Percentiles rank a stretch among this genome's conserved stretches.
Evolutionary conservation across 2,329 filamentous ascomycete species (phyloP).

Genomic region (Clarireedia sp.): DNA sequence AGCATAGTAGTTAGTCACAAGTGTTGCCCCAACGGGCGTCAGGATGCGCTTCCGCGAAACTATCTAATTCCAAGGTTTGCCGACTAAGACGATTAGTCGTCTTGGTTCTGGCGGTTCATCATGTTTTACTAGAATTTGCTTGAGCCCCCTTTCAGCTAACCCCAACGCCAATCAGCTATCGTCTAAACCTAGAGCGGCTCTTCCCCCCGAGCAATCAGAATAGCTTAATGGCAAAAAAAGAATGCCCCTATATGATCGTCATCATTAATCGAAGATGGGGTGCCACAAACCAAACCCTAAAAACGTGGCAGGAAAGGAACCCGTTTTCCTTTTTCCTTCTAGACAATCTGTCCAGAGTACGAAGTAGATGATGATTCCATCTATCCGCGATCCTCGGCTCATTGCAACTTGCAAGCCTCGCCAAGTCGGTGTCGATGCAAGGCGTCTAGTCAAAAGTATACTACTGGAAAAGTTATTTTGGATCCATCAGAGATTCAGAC

Average conservation of each 20-base stretch:
- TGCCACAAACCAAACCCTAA: neutral
- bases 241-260: constrained; percentile 4
- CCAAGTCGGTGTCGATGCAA: too few species aligned
- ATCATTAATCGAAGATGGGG: constrained; percentile 3
- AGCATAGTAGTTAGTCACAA: neutral
- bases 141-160: constrained; percentile 3
- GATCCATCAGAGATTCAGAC: too few species aligned
- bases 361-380: neutral
- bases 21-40: neutral
- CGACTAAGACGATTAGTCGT: neutral
- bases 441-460: too few species aligned
- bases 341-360: neutral
- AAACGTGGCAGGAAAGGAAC: constrained; percentile 3
- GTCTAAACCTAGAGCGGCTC: too few species aligned
- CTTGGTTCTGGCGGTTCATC: too few species aligned
- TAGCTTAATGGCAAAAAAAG: too few species aligned
- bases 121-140: neutral
- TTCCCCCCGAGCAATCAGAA: too few species aligned
- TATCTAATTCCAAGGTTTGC: neutral
- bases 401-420: too few species aligned
- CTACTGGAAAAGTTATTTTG: too few species aligned
- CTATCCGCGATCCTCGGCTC: neutral
- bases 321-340: constrained; percentile 2
- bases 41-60: constrained; percentile 5
- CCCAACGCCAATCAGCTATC: neutral